A percentile compares a stretch with the other conserved stretches of the same genome.
Conservation (phyloP, 805 yeast genomes). For the Zygoascus bituminiphila region DNA sequence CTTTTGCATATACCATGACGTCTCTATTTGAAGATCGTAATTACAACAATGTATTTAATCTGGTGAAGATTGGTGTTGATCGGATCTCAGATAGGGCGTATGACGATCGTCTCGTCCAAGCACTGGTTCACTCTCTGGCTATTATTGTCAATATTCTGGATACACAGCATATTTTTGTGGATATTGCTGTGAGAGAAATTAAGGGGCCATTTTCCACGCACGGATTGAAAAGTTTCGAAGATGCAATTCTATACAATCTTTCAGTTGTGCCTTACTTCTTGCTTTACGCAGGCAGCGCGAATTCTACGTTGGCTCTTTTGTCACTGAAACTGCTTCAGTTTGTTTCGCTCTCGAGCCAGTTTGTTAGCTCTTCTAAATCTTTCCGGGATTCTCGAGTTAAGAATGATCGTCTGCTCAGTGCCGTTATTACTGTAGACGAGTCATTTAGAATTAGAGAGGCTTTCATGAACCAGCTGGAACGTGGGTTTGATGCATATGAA, state of each 20-base stretch:
- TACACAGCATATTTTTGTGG: slow-evolving; percentile 52
- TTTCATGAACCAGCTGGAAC: slow-evolving; percentile 58
- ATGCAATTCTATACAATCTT: slow-evolving; percentile 63
- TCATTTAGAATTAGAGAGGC: slow-evolving; percentile 64
- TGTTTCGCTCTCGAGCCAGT: slow-evolving; percentile 43
- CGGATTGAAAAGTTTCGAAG: slow-evolving; percentile 58
- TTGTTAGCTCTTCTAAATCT: slow-evolving; percentile 28
- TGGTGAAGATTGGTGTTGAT: slow-evolving; percentile 56
- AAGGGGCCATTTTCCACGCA: slow-evolving; percentile 39
- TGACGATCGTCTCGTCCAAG: slow-evolving; percentile 29
- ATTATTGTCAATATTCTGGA: slow-evolving; percentile 17
- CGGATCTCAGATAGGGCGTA: slow-evolving; percentile 34
- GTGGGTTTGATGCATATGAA: slow-evolving; percentile 18
- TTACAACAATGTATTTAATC: slow-evolving; percentile 46
- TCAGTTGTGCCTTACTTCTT: slow-evolving; percentile 67
- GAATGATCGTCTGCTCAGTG: slow-evolving; percentile 56
- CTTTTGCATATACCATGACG: slow-evolving; percentile 57
- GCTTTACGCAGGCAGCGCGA: slow-evolving; percentile 57
- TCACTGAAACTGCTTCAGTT: slow-evolving; percentile 47
- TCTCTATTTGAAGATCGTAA: slow-evolving; percentile 53
- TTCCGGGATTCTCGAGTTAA: slow-evolving; percentile 28
- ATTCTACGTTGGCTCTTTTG: slow-evolving; percentile 41
- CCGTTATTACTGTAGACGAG: slow-evolving; percentile 71
- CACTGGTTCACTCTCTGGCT: slow-evolving; percentile 23
- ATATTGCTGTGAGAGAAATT: slow-evolving; percentile 37